Evolutionary conservation across 179 eudicot species (phyloP), one percentile per base, ranked within the genome.

Genomic region (Patellifolia procumbens): DNA sequence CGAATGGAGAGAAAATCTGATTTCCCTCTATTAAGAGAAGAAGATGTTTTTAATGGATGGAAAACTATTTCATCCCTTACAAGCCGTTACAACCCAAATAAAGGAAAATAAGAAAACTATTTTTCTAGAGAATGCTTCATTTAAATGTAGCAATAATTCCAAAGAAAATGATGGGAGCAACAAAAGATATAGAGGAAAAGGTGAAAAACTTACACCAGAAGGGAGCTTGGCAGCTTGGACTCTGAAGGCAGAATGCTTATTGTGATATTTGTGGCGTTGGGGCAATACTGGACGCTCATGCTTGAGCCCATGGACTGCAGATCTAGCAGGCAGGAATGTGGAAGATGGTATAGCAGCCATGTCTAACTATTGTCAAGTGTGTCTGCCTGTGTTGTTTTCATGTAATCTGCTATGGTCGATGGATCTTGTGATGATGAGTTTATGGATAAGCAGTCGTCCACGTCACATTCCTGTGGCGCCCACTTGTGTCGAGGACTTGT

Each of bases 221-320:
- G 92, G 97, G 74, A 86, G 83, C 83, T 90, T 91, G 11, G 89
- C 94, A 62, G 97, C 97, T 79, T 77, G 87, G 56, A 92, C 74
- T 46, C 12, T 86, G 83, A 90, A 83, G 43, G 76, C 16, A 68
- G 29, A 10, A 32, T 32, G 48, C 39, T 74, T 75, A n/a, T 59
- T 26, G 29, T 31, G 29, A n/a, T 28, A 37, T 42, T 10, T n/a
- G 31, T 1, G 49, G 39, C 32, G 49, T n/a, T 39, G 32, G 16
- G 70, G 34, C 8, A 66, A 56, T 31, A 53, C 19, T 45, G 74
- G 37, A 29, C 43, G 75, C 22, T 39, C 8, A 39, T 39, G 43
- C 8, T 9, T 7, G 8, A 39, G 43, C 2, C 43, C 43, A 39
- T 39, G 8, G 13, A 66, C 9, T 13, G 72, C 46, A 29, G 42